Percentiles rank a stretch among this genome's conserved stretches.
phyloP scores from a whole-genome alignment of 2,329 filamentous ascomycete species.

The Didymellaceae sp. region DNA sequence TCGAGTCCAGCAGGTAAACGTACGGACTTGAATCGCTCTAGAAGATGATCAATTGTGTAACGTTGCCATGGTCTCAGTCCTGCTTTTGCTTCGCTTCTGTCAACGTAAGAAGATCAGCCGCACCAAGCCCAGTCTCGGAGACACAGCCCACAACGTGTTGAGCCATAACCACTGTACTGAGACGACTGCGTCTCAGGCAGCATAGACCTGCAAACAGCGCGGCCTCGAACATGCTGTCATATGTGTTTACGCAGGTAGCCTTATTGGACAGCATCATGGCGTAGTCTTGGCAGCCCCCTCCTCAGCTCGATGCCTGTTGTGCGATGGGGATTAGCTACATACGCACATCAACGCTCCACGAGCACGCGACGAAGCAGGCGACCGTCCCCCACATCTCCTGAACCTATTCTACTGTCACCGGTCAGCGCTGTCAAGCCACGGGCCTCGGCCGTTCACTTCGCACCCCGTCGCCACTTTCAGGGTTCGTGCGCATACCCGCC shows the following conservation, averaged over 20 bases:
- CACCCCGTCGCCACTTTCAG: conserved; percentile 39
- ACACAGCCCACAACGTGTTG: not conserved
- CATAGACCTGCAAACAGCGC: conserved; percentile 7
- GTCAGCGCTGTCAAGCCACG: conserved; percentile 24
- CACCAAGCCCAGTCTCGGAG: no score
- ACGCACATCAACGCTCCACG: conserved; percentile 28
- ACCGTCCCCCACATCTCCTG: conserved; percentile 7
- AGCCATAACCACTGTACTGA: not conserved
- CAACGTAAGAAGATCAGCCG: no score
- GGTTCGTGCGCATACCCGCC: conserved; percentile 34
- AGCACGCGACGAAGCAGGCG: conserved; percentile 42
- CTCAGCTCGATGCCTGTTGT: conserved; percentile 19
- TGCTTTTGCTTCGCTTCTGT: no score
- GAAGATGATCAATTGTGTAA: no score
- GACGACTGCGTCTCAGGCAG: not conserved
- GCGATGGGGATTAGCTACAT: conserved; percentile 30
- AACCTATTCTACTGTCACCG: conserved; percentile 9
- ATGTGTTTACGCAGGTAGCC: conserved; percentile 1
- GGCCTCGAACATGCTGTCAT: conserved; percentile 14
- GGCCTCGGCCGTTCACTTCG: conserved; percentile 41
- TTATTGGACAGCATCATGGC: conserved; percentile 10
- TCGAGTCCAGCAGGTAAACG: no score
- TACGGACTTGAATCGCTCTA: no score
- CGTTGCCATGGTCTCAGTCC: no score
- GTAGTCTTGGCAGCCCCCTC: conserved; percentile 16